Conservation (phyloP, 2,329 filamentous ascomycete species). For the Xylariaceae sp. region DNA sequence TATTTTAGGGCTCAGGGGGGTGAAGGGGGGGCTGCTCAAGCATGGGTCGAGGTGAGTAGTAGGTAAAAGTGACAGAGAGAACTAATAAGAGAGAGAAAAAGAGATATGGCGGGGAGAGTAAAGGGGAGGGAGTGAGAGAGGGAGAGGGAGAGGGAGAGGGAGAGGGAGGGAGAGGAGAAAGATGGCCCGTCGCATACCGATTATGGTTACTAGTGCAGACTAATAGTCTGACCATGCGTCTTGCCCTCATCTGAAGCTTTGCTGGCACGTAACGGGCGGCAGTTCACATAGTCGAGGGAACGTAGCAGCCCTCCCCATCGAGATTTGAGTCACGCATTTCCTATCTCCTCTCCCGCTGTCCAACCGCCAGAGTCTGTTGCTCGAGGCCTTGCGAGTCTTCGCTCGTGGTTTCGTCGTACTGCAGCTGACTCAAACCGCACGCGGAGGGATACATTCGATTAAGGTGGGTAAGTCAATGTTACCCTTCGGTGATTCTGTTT, state of each 20-base stretch:
- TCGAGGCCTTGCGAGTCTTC: conserved; percentile 18
- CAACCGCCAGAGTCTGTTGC: conserved; percentile 5
- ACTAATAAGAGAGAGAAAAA: too few species aligned
- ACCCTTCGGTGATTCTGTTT: conserved; percentile 26
- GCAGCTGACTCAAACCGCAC: conserved; percentile 27
- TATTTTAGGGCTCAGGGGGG: not conserved
- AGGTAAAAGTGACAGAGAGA: not conserved
- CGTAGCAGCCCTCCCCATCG: conserved; percentile 12
- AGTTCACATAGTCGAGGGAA: conserved; percentile 11
- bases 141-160: not conserved
- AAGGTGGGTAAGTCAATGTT: conserved; percentile 24
- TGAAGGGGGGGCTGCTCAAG: not conserved
- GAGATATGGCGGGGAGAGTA: too few species aligned
- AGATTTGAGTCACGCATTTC: conserved; percentile 17
- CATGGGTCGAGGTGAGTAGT: conserved; percentile 3
- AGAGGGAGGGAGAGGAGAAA: not conserved
- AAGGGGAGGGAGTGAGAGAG: not conserved
- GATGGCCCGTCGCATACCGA: not conserved
- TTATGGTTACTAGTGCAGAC: not conserved
- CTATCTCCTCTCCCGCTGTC: not conserved
- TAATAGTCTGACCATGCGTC: conserved; percentile 17
- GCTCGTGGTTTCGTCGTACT: conserved; percentile 26
- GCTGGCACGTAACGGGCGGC: conserved; percentile 16
- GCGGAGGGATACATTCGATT: conserved; percentile 26
- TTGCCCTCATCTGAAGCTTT: conserved; percentile 12